Evolutionary conservation across 2,329 filamentous ascomycete genomes (phyloP).

Genomic region (Trichoderma sp.): DNA sequence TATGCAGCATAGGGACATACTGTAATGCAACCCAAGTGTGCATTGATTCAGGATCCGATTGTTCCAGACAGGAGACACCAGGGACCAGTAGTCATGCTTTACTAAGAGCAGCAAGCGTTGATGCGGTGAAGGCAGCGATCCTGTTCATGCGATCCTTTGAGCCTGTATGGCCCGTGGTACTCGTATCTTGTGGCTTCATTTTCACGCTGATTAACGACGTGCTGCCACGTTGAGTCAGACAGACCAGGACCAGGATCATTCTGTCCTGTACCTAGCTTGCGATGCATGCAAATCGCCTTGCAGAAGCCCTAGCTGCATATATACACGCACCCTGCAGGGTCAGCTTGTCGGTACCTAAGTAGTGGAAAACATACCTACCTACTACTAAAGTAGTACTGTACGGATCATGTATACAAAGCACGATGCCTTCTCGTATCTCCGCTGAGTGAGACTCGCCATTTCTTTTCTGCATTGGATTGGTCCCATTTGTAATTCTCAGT

Average conservation of each 20-base stretch:
- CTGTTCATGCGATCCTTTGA: background rate
- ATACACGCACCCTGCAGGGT: background rate
- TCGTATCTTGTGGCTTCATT: background rate
- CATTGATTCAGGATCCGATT: background rate
- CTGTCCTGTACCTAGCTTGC: background rate
- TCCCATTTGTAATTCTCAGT: constrained; percentile 9
- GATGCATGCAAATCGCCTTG: constrained; percentile 13
- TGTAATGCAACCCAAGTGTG: background rate
- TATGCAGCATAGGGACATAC: background rate
- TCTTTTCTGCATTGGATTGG: background rate
- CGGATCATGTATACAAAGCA: too few species aligned
- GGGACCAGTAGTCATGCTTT: background rate
- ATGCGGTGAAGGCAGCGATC: background rate
- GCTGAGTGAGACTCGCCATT: background rate
- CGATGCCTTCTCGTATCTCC: background rate
- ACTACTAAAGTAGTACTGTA: too few species aligned
- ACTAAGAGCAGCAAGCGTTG: background rate
- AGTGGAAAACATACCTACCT: background rate
- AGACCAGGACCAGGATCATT: background rate
- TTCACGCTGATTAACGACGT: background rate
- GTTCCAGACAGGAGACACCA: background rate
- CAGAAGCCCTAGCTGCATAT: constrained; percentile 6
- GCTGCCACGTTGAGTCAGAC: background rate
- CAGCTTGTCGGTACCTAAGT: background rate
- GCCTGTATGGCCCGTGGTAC: background rate